Percentiles rank a stretch among this genome's conserved stretches.
phyloP scores from a whole-genome alignment of 169 alveolate genomes.

The Babesia ovata region DNA sequence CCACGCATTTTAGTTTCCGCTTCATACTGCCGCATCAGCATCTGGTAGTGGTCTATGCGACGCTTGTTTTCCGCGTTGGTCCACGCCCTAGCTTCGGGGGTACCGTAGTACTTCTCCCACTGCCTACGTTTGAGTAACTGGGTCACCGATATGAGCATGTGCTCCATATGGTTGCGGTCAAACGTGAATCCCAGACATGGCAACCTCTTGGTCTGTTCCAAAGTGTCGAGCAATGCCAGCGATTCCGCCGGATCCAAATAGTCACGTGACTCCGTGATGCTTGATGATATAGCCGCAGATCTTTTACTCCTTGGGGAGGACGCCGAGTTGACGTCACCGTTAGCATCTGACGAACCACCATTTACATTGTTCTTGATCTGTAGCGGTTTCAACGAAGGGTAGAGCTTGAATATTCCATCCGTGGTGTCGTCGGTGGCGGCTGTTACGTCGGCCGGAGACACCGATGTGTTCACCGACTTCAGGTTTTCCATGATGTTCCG shows the following conservation, averaged over 20 bases:
- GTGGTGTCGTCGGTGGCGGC: slow-evolving; percentile 13
- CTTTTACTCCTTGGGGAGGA: neutral
- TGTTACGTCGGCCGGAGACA: slow-evolving; percentile 14
- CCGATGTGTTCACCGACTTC: slow-evolving; percentile 19
- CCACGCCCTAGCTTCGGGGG: slow-evolving; percentile 79
- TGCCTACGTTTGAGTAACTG: slow-evolving; percentile 79
- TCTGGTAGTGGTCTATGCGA: slow-evolving; percentile 80
- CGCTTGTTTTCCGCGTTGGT: slow-evolving; percentile 81
- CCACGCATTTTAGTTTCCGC: slow-evolving; percentile 78
- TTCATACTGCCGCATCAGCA: slow-evolving; percentile 79
- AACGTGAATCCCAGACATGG: slow-evolving; percentile 88
- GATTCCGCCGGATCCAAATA: slow-evolving; percentile 73
- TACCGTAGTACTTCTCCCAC: slow-evolving; percentile 85
- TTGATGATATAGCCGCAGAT: neutral
- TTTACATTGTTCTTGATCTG: neutral
- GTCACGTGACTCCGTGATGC: slow-evolving; percentile 29
- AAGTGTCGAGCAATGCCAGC: slow-evolving; percentile 73
- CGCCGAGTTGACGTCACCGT: neutral
- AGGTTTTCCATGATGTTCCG: slow-evolving; percentile 18
- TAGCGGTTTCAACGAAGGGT: slow-evolving; percentile 33
- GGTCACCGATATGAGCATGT: slow-evolving; percentile 73
- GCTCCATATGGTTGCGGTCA: slow-evolving; percentile 81
- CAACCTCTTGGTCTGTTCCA: slow-evolving; percentile 78
- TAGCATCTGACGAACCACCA: neutral
- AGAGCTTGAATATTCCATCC: slow-evolving; percentile 21